A percentile compares a stretch with the other conserved stretches of the same genome.
phyloP scores from a whole-genome alignment of 805 yeast species.

The Kazachstania psychrophila region DNA sequence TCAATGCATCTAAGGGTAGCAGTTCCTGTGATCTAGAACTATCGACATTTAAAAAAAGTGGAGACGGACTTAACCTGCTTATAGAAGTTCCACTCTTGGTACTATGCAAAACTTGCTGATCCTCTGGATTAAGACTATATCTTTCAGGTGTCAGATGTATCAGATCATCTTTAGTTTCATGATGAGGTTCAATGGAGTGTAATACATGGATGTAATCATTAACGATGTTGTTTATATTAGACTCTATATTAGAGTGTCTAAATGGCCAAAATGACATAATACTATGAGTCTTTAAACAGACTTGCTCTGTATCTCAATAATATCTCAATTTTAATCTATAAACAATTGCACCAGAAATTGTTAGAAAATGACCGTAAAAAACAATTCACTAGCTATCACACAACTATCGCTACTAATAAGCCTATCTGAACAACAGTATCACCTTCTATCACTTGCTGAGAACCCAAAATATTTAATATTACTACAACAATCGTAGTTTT shows the following conservation, averaged over 20 bases:
- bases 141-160: too few relatives aligned
- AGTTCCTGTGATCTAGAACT: not conserved
- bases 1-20: not conserved
- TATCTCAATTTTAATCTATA: too few relatives aligned
- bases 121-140: not conserved
- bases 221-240: conserved; percentile 28
- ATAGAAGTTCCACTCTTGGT: not conserved
- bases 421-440: too few relatives aligned
- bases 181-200: not conserved
- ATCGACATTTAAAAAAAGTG: conserved; percentile 2
- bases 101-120: not conserved
- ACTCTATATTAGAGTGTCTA: conserved; percentile 26
- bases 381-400: too few relatives aligned
- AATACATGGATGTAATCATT: conserved; percentile 27
- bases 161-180: too few relatives aligned
- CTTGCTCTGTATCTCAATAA: too few relatives aligned
- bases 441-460: too few relatives aligned
- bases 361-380: too few relatives aligned
- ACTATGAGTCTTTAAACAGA: too few relatives aligned
- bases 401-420: too few relatives aligned
- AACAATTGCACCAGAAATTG: too few relatives aligned
- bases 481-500: not conserved
- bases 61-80: too few relatives aligned
- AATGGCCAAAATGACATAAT: conserved; percentile 35
- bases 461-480: not conserved